phyloP scores from a whole-genome alignment of 1,284 basidiomycete genomes.

The Ustilago esculenta region DNA sequence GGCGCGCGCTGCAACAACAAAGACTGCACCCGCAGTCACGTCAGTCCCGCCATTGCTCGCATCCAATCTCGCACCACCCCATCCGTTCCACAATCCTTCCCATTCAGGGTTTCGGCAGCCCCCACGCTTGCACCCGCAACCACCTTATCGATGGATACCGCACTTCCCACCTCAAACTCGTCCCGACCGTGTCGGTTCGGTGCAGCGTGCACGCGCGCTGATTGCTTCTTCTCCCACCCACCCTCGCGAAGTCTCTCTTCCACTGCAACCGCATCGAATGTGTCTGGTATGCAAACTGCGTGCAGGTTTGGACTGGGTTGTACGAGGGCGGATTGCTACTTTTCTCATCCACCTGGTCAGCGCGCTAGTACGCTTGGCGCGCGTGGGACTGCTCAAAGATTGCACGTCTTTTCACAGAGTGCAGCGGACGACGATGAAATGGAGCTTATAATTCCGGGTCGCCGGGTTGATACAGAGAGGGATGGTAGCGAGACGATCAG shows the following conservation, averaged over 20 bases:
- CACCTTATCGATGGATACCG: conserved; percentile 19
- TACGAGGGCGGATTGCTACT: conserved; percentile 39
- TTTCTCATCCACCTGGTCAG: conserved; percentile 30
- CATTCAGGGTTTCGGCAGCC: not conserved
- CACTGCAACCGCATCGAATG: not conserved
- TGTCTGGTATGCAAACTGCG: not conserved
- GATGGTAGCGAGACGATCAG: not conserved
- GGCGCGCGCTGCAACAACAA: conserved; percentile 53
- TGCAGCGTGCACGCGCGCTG: conserved; percentile 38
- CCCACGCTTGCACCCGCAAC: not conserved
- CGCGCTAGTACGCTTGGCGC: not conserved
- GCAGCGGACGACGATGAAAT: conserved; percentile 14
- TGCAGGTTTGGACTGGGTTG: conserved; percentile 47
- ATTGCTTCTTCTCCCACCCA: conserved; percentile 56
- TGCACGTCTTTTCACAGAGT: conserved; percentile 12
- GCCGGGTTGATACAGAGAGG: too few relatives aligned
- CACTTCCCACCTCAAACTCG: conserved; percentile 5
- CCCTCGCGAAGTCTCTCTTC: not conserved
- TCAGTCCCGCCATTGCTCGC: conserved; percentile 50
- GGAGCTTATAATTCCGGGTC: conserved; percentile 25
- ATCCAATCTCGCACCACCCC: not conserved
- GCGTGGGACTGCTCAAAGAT: conserved; percentile 6
- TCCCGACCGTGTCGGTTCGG: conserved; percentile 50
- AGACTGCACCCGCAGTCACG: conserved; percentile 61
- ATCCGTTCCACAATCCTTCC: too few relatives aligned